phyloP scores from a whole-genome alignment of 768 basidiomycete species.

The Pseudohyphozyma bogoriensis region DNA sequence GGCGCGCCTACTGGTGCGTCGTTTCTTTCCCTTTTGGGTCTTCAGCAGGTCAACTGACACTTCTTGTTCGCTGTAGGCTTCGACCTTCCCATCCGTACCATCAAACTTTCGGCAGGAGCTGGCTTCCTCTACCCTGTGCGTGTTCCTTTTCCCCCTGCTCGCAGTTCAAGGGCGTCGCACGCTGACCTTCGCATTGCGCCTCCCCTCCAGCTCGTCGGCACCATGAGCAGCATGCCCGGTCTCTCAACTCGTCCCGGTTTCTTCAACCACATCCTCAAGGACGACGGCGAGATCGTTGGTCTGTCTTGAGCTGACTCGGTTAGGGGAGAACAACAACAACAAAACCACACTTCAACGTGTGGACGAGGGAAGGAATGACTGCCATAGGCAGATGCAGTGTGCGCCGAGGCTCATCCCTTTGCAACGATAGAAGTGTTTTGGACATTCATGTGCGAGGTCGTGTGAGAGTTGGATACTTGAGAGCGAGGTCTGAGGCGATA shows the following conservation, averaged over 20 bases:
- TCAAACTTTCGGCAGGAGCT: slow-evolving; percentile 81
- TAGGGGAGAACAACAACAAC: no score
- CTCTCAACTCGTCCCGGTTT: slow-evolving; percentile 29
- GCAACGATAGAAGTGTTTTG: no score
- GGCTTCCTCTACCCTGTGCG: slow-evolving; percentile 76
- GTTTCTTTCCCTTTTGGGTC: slow-evolving; percentile 6
- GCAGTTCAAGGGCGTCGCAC: slow-evolving; percentile 32
- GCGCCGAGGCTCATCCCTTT: no score
- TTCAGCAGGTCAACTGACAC: background rate
- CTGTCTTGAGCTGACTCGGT: slow-evolving; percentile 26
- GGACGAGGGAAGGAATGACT: no score
- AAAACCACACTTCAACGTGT: no score
- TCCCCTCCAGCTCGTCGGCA: slow-evolving; percentile 38
- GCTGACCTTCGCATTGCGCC: background rate
- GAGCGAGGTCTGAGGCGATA: no score
- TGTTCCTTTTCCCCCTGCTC: slow-evolving; percentile 41
- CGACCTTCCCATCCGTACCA: slow-evolving; percentile 78
- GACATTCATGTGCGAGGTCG: no score
- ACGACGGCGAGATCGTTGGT: slow-evolving; percentile 31
- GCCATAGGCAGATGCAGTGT: no score
- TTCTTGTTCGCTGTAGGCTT: slow-evolving; percentile 50
- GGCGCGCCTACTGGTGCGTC: slow-evolving; percentile 61
- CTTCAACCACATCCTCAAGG: slow-evolving; percentile 25
- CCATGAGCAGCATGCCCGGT: slow-evolving; percentile 92
- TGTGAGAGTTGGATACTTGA: no score